Base-by-base conservation (phyloP, 768 basidiomycete genomes). In the Termitomyces heimii region DNA sequence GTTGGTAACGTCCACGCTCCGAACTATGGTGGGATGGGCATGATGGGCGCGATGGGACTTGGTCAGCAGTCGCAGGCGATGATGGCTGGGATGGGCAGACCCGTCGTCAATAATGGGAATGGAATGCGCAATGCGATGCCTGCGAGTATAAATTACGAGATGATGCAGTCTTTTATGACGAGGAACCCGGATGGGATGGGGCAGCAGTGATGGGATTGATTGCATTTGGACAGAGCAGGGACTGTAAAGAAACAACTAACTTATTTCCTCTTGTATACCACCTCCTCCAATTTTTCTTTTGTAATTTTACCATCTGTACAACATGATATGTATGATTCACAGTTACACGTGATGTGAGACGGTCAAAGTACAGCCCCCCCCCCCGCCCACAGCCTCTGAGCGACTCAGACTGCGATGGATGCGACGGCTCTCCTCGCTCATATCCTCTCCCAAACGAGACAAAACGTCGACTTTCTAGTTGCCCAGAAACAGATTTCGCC, bases 391-490 rank as follows among this genome's bases (percentile, higher is more conserved):
- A 29, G 29, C 29, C 29, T 29, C 29, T 4, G 29, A 3, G 29
- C 18, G 5, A 18, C 37, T 2, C 6, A 13, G 18, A 10, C 32
- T 14, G 34, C 49, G 14, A 62, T 64, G 61, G 61, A 60, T 31
- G 42, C 55, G 28, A 46, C 62, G 8, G 58, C 55, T 44, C 60
- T 65, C 26, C 59, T 66, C 12, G 74, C 75, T 8, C 84, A 84
- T 63, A 68, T 88, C 56, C 61, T 83, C 43, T 70, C 73, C 40
- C 84, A 83, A 60, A 78, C 83, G n/a, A 74, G 77, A 55, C 72
- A 77, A 43, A 80, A 85, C 51, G 67, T 88, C 34, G 73, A 79
- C 10, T 82, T 86, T 57, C 77, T 88, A 9, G 70, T 77, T 1
- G 67, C 74, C 1, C 76, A 83, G 52, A 71, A 74, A 44, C 75